phyloP scores from a whole-genome alignment of 345 rosid species.

The Nephelium lappaceum region DNA sequence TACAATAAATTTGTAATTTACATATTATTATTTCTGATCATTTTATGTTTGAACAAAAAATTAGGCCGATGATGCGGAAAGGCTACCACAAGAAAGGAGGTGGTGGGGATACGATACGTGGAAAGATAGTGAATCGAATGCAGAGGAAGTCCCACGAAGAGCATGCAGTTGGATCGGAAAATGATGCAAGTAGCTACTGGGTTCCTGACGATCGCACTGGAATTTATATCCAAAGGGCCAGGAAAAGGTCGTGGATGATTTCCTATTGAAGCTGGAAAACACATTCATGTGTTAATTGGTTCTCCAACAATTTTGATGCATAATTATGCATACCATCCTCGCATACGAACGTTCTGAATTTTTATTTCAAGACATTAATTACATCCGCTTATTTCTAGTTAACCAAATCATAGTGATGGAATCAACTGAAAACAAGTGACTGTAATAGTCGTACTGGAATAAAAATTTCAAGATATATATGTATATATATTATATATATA shows the following conservation, averaged over 20 bases:
- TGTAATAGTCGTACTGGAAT: too few species aligned
- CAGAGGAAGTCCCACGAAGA: constrained; percentile 28
- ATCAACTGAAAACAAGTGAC: too few species aligned
- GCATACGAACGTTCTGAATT: too few species aligned
- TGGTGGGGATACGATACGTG: neutral
- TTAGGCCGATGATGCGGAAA: constrained; percentile 39
- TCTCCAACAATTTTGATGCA: neutral
- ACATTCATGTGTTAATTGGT: constrained; percentile 23
- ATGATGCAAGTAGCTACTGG: constrained; percentile 32
- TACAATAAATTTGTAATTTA: too few species aligned
- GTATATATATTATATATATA: too few species aligned
- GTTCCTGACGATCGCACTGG: constrained; percentile 43
- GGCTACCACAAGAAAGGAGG: constrained; percentile 35
- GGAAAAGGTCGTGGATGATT: constrained; percentile 48
- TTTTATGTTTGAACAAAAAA: too few species aligned
- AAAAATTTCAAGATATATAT: too few species aligned
- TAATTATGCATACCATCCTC: too few species aligned
- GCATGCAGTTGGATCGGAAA: constrained; percentile 12
- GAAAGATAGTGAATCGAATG: constrained; percentile 23
- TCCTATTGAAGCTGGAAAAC: constrained; percentile 35
- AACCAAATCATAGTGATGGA: too few species aligned
- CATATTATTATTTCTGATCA: too few species aligned
- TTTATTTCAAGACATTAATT: too few species aligned
- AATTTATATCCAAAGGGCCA: constrained; percentile 56
- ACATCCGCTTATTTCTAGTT: too few species aligned